Percentiles rank a stretch among this genome's conserved stretches.
Evolutionary conservation across 192 early-diverging fungal species (phyloP).

Genomic region (Gorgonomyces haynaldii): DNA sequence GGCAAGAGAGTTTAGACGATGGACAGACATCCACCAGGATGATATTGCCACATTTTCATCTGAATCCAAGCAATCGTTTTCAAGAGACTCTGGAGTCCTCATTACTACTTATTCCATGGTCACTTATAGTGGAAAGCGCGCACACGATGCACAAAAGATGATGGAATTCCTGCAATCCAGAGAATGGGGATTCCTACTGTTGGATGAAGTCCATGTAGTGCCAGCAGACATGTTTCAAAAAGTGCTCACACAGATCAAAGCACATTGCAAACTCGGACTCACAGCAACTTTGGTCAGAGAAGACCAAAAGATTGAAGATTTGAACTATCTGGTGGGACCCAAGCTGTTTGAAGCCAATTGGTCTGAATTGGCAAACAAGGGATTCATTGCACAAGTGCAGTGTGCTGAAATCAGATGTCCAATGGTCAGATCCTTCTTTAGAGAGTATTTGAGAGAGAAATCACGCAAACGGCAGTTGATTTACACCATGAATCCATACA

Average conservation of each 20-base stretch:
- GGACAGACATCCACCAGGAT: conserved; percentile 84
- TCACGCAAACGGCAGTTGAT: conserved; percentile 70
- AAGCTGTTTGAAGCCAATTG: conserved; percentile 99
- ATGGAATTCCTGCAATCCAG: conserved; percentile 82
- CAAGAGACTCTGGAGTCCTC: conserved; percentile 79
- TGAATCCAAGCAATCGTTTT: conserved; percentile 81
- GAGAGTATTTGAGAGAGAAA: conserved; percentile 73
- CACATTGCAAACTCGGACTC: conserved; percentile 80
- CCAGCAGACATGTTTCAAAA: conserved; percentile 80
- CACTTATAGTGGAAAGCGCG: conserved; percentile 82
- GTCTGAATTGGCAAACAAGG: conserved; percentile 95
- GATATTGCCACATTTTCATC: conserved; percentile 94
- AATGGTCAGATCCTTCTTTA: conserved; percentile 95
- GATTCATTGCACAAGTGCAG: conserved; percentile 94
- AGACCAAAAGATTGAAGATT: conserved; percentile 93
- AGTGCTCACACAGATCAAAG: conserved; percentile 80
- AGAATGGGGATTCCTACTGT: conserved; percentile 95
- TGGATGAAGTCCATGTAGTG: conserved; percentile 98
- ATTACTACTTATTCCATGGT: conserved; percentile 98
- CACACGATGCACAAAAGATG: conserved; percentile 87
- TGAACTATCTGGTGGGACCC: conserved; percentile 97
- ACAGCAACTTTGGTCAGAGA: conserved; percentile 94
- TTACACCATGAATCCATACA: conserved; percentile 95
- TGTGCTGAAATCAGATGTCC: conserved; percentile 99
- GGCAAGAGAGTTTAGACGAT: conserved; percentile 92